These are phyloP conservation scores for Hypholoma fasciculare DNA, from an alignment of 768 basidiomycete species.

Conservation along the genomic window DNA sequence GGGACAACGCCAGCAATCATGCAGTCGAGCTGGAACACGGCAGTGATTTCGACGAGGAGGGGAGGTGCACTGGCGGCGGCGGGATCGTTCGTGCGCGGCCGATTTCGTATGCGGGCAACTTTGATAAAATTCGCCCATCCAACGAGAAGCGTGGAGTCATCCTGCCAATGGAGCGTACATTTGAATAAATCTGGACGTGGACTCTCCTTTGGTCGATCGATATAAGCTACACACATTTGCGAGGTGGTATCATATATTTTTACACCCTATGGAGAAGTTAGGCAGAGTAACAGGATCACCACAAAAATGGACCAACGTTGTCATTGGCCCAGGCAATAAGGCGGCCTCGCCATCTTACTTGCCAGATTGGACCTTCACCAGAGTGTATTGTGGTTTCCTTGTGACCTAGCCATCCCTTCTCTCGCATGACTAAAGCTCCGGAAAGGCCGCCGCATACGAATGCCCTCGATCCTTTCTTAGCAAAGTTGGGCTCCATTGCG, in stretches of 20 bases:
- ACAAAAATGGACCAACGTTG: conserved; percentile 47
- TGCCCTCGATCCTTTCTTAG: conserved; percentile 70
- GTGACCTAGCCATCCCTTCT: conserved; percentile 96
- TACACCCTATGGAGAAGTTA: conserved; percentile 61
- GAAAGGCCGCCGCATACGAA: conserved; percentile 94
- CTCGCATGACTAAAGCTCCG: conserved; percentile 81
- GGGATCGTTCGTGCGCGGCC: conserved; percentile 47
- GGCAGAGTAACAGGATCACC: not conserved
- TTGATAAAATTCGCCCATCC: conserved; percentile 95
- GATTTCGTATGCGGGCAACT: conserved; percentile 75
- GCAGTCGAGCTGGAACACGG: conserved; percentile 90
- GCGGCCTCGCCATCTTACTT: conserved; percentile 79
- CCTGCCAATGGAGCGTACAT: conserved; percentile 89
- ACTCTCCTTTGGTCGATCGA: conserved; percentile 78
- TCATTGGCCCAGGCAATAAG: conserved; percentile 98
- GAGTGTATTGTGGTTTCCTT: conserved; percentile 81
- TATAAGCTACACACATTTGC: conserved; percentile 77
- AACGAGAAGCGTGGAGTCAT: conserved; percentile 86
- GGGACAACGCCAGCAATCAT: conserved; percentile 93
- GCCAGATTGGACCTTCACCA: conserved; percentile 96
- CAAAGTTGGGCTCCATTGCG: conserved; percentile 88
- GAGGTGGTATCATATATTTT: conserved; percentile 89
- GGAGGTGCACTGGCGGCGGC: conserved; percentile 51
- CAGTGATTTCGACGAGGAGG: conserved; percentile 83
- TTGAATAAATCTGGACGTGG: conserved; percentile 96